phyloP scores from a whole-genome alignment of 164 flowering plant species.

The Buxus sempervirens region DNA sequence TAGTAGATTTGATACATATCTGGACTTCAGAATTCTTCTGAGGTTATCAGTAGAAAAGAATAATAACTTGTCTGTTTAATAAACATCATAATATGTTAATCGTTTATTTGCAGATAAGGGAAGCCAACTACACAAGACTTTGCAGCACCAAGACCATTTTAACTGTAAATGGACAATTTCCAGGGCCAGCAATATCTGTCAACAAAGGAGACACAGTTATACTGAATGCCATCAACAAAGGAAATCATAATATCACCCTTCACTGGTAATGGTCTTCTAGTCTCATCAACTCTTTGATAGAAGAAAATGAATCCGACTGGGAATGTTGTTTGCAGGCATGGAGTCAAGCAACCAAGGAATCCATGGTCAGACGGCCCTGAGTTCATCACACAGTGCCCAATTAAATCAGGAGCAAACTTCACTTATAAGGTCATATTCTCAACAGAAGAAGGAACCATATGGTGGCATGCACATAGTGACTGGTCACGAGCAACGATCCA shows the following conservation, averaged over 20 bases:
- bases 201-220: conserved; percentile 27
- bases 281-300: not conserved
- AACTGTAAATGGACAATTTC: conserved; percentile 40
- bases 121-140: conserved; percentile 22
- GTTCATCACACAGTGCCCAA: conserved; percentile 19
- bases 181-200: conserved; percentile 34
- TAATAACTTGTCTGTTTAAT: too few species aligned
- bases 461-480: too few species aligned
- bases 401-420: too few species aligned
- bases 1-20: conserved; percentile 26
- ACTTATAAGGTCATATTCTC: conserved; percentile 6
- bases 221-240: conserved; percentile 25
- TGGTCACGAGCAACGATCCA: too few species aligned
- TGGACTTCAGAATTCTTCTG: conserved; percentile 12
- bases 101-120: too few species aligned
- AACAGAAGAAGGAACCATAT: conserved; percentile 9
- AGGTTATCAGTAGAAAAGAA: too few species aligned
- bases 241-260: conserved; percentile 25
- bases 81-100: not conserved
- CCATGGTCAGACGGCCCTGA: conserved; percentile 19
- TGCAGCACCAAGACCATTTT: conserved; percentile 30
- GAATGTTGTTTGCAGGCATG: conserved; percentile 12
- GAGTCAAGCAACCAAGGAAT: too few species aligned
- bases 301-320: conserved; percentile 9
- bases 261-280: conserved; percentile 25